These are phyloP conservation scores for Penicillium crystallinum DNA, from an alignment of 495 filamentous ascomycete species.

Conservation along the genomic window DNA sequence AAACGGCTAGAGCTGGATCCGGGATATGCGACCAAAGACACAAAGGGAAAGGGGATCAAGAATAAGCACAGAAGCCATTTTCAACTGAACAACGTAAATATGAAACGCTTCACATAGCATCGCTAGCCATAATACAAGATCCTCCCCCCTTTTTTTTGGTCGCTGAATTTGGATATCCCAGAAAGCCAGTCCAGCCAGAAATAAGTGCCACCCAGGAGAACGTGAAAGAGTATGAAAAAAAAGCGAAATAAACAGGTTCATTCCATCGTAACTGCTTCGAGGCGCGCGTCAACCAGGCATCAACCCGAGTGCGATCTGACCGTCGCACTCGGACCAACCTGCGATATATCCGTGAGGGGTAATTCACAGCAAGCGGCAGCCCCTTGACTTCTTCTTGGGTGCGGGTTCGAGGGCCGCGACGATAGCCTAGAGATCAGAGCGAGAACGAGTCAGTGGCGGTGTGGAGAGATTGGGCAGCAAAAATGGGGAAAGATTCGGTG, in stretches of 20 bases:
- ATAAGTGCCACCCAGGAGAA: conserved; percentile 15
- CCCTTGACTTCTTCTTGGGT: conserved; percentile 56
- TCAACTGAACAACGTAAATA: conserved; percentile 9
- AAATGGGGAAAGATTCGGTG: conserved; percentile 12
- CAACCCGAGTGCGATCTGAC: not conserved
- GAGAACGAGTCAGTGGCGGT: conserved; percentile 10
- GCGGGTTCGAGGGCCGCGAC: conserved; percentile 87
- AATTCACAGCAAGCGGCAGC: conserved; percentile 40
- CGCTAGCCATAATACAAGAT: conserved; percentile 13
- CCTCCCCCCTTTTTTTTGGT: conserved; percentile 2
- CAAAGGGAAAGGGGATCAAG: conserved; percentile 7
- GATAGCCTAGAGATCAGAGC: conserved; percentile 59
- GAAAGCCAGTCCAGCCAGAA: conserved; percentile 10
- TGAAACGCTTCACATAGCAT: conserved; percentile 22
- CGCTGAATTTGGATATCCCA: conserved; percentile 15
- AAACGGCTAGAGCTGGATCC: not conserved
- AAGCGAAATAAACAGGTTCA: conserved; percentile 25
- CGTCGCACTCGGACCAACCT: conserved; percentile 20
- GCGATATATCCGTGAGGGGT: conserved; percentile 4
- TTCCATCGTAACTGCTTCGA: conserved; percentile 28
- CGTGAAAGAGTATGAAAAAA: conserved; percentile 16
- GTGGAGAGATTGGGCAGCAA: not conserved
- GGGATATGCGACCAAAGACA: conserved; percentile 1
- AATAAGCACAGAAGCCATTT: conserved; percentile 10
- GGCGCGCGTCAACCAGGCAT: conserved; percentile 10